Evolutionary conservation across 768 basidiomycete species (phyloP).

Genomic region (Lenzites betulinus): DNA sequence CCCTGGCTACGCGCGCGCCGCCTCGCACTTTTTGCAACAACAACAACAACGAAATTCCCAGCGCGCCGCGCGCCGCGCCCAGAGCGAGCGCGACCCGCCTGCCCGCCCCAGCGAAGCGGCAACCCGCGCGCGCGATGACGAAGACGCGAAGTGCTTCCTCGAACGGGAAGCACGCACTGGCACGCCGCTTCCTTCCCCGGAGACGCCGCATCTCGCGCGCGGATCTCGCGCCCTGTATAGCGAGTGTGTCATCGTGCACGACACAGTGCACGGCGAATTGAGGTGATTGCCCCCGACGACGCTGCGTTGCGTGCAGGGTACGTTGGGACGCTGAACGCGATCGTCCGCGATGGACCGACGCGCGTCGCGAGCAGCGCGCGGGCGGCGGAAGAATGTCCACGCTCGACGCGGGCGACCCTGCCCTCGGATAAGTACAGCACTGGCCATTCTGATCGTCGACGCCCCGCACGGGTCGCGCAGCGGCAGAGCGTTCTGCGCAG

Average conservation of each 20-base stretch:
- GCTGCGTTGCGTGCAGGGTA: no score
- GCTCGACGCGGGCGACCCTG: not conserved
- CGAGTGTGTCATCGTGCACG: not conserved
- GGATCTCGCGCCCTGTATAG: not conserved
- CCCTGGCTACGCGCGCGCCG: constrained; percentile 9
- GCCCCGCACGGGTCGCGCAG: no score
- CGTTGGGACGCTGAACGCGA: no score
- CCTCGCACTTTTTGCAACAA: no score
- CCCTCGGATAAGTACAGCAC: not conserved
- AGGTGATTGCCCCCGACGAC: no score
- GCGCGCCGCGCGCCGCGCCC: not conserved
- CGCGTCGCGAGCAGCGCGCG: no score
- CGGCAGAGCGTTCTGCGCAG: no score
- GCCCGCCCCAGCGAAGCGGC: constrained; percentile 1
- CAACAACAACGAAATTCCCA: no score
- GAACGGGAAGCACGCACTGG: not conserved
- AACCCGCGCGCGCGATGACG: constrained; percentile 3
- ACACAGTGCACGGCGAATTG: not conserved
- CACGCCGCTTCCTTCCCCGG: not conserved
- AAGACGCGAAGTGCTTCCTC: constrained; percentile 13
- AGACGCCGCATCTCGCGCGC: not conserved
- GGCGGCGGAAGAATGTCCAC: not conserved
- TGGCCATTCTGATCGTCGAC: not conserved
- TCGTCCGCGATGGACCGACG: no score
- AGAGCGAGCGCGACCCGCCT: constrained; percentile 16